A percentile compares a stretch with the other conserved stretches of the same genome.
Evolutionary conservation across 768 basidiomycete genomes (phyloP).

Genomic region (Butyriboletus loyo): DNA sequence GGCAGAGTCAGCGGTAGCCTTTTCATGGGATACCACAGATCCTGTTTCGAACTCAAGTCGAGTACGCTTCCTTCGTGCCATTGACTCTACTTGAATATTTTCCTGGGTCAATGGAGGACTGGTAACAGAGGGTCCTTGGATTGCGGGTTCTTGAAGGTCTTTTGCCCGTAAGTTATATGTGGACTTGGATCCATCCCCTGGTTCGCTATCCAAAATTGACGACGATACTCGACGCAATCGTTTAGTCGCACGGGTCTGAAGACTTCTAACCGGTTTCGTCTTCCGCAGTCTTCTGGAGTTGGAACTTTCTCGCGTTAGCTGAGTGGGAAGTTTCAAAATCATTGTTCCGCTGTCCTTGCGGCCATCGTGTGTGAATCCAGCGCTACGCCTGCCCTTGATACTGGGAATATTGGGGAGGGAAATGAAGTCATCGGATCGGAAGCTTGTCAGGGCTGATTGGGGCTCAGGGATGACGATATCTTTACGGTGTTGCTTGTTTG

Average conservation of each 20-base stretch:
- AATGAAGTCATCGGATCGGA: neutral
- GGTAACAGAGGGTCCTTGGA: neutral
- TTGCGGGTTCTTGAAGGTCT: neutral
- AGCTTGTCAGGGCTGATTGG: neutral
- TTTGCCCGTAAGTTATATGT: neutral
- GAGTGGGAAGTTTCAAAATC: neutral
- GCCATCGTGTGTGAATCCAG: neutral
- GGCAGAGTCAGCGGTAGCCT: neutral
- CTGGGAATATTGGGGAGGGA: neutral
- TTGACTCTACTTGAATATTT: neutral
- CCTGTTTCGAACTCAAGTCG: slow-evolving; percentile 17
- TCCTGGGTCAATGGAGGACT: neutral
- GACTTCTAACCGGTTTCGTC: neutral
- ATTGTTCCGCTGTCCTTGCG: neutral
- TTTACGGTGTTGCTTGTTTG: neutral
- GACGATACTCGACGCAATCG: slow-evolving; percentile 10
- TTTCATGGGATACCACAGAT: neutral
- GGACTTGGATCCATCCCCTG: neutral
- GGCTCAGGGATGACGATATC: neutral
- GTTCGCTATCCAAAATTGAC: neutral
- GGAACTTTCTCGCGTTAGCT: neutral
- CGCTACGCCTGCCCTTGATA: neutral
- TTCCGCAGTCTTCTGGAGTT: neutral
- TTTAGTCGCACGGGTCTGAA: slow-evolving; percentile 6
- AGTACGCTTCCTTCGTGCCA: slow-evolving; percentile 15